Conservation (phyloP, 345 rosid genomes). For the Populus simonii region DNA sequence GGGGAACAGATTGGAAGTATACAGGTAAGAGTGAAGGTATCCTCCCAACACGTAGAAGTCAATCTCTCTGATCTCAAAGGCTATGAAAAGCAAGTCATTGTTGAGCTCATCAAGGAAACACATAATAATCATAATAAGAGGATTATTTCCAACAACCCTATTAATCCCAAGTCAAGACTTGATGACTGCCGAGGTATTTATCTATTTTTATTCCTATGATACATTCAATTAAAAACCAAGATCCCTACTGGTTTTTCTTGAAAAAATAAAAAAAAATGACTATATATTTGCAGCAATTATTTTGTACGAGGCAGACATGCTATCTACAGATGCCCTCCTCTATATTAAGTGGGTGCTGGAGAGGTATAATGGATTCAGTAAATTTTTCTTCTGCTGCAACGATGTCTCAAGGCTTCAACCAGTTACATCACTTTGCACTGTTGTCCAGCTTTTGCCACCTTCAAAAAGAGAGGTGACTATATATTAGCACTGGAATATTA, state of each 20-base stretch:
- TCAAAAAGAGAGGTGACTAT: constrained; percentile 41
- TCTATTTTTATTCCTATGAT: background rate
- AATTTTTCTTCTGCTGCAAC: constrained; percentile 55
- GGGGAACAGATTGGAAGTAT: constrained; percentile 46
- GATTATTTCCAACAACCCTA: constrained; percentile 12
- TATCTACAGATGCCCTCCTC: constrained; percentile 46
- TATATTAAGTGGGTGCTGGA: constrained; percentile 58
- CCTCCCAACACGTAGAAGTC: constrained; percentile 49
- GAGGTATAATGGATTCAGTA: constrained; percentile 43
- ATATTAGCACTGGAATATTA: no score
- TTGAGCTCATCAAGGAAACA: constrained; percentile 56
- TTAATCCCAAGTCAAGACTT: background rate
- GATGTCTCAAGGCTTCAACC: constrained; percentile 58
- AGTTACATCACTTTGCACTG: constrained; percentile 39
- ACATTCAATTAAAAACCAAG: no score
- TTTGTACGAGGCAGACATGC: constrained; percentile 48
- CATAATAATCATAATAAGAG: constrained; percentile 15
- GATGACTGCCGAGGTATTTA: constrained; percentile 34
- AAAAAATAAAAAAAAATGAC: no score
- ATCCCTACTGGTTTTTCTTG: no score
- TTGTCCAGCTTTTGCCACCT: constrained; percentile 43
- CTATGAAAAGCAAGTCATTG: constrained; percentile 54
- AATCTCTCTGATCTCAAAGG: constrained; percentile 54
- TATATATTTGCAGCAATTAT: constrained; percentile 39
- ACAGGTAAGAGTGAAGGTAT: constrained; percentile 40